Evolutionary conservation across 805 yeast genomes (phyloP), one percentile per base, ranked within the genome.

Genomic region (Teunomyces funiuensis): DNA sequence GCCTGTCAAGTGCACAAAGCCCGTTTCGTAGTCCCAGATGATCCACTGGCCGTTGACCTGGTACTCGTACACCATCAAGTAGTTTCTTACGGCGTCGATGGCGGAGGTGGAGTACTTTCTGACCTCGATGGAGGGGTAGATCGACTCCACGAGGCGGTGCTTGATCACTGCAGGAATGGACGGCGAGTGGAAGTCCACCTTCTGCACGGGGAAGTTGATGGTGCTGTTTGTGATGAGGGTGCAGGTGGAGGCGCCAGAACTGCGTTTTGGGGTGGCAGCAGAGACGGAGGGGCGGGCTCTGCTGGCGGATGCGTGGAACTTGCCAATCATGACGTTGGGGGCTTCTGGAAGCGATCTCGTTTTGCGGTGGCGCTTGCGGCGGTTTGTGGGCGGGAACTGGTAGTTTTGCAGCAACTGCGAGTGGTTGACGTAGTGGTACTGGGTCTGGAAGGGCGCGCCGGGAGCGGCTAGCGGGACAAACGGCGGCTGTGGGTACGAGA

Each of bases 1-100:
- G 0, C 95, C 95, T 0, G 96, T 88, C 38, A 88, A 72, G 53
- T 87, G 95, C 8, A 88, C 96, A 57, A 82, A 83, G 0, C 96
- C 96, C 2, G 93, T 81, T 49, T 75, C 77, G 56, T 83, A 82
- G 59, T 85, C 93, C 96, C 96, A 88, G 47, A 88, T 81, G 41
- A 88, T 77, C 79, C 88, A 79, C 52, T 85, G 84, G 44, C 74
- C 79, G 50, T 82, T 82, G 43, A 86, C 59, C 54, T 68, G 71
- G 63, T 82, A 87, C 61, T 87, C 93, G 55, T 71, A 85, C 5
- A 85, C 93, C 1, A 87, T 79, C 28, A 83, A 61, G 56, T 68
- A 82, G 57, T 77, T 77, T 44, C 93, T 73, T 5, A 51, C 27
- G n/a, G 80, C 81, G 55, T 83, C 88, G 26, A 84, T 82, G 25